These are phyloP conservation scores for Uronychia binucleata DNA, from an alignment of 73 alveolate species.

Conservation along the genomic window DNA sequence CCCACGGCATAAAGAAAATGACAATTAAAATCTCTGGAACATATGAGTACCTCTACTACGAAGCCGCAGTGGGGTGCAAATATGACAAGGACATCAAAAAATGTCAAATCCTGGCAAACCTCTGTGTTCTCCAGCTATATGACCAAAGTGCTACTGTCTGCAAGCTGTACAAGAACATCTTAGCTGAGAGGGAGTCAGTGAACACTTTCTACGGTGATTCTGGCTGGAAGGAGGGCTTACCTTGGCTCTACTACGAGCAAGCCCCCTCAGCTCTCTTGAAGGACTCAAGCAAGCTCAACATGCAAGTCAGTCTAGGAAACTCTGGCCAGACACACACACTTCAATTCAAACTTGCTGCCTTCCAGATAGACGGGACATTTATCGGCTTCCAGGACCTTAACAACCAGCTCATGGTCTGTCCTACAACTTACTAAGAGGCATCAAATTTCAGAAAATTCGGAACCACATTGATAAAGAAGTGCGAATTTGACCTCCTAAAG, in stretches of 20 bases:
- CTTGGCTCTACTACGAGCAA: slow-evolving; percentile 67
- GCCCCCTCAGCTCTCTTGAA: slow-evolving; percentile 30
- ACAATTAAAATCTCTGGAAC: slow-evolving; percentile 45
- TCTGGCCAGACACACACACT: slow-evolving; percentile 14
- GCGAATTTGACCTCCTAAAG: slow-evolving; percentile 62
- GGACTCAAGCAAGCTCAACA: slow-evolving; percentile 47
- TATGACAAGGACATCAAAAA: slow-evolving; percentile 44
- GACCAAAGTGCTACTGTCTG: slow-evolving; percentile 51
- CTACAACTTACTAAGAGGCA: slow-evolving; percentile 46
- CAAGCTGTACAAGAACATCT: slow-evolving; percentile 13
- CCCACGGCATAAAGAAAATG: slow-evolving; percentile 2
- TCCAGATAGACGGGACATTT: slow-evolving; percentile 58
- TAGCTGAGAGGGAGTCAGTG: slow-evolving; percentile 5
- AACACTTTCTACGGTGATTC: slow-evolving; percentile 28
- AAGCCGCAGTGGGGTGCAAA: slow-evolving; percentile 74
- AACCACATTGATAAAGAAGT: slow-evolving; percentile 63
- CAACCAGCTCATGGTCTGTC: slow-evolving; percentile 58
- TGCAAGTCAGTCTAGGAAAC: slow-evolving; percentile 49
- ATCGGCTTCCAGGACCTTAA: slow-evolving; percentile 55
- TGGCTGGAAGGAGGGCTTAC: slow-evolving; percentile 52
- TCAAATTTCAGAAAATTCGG: slow-evolving; percentile 72
- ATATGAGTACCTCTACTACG: slow-evolving; percentile 46
- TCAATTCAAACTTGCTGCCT: slow-evolving; percentile 48
- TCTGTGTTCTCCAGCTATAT: slow-evolving; percentile 71
- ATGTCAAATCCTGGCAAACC: slow-evolving; percentile 79